These are phyloP conservation scores for Chrysanthemum lavandulifolium DNA, from an alignment of 129 eudicot species.

Conservation along the genomic window DNA sequence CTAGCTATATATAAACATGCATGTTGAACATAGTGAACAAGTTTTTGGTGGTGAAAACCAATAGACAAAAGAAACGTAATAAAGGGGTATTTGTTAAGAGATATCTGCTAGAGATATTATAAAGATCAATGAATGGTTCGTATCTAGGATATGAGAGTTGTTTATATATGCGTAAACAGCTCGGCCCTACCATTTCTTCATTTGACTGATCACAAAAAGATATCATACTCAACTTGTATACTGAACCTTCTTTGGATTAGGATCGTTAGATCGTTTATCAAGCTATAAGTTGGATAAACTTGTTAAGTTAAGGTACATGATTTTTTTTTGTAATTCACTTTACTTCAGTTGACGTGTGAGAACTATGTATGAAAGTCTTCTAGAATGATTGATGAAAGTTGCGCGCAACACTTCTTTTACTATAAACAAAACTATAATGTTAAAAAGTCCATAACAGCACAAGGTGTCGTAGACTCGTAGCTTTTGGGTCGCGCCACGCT, in stretches of 20 bases:
- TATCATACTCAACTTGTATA: too few relatives aligned
- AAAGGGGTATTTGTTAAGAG: constrained; percentile 9
- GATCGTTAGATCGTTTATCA: background rate
- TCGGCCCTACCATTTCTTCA: too few relatives aligned
- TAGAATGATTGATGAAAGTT: background rate
- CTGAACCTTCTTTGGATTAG: background rate
- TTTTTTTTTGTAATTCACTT: background rate
- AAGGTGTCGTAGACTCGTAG: too few relatives aligned
- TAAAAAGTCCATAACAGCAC: too few relatives aligned
- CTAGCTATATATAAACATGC: constrained; percentile 18
- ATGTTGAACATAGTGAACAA: constrained; percentile 20
- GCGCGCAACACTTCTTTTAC: background rate
- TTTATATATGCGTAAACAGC: too few relatives aligned
- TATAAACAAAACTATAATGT: background rate
- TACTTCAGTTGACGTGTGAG: background rate
- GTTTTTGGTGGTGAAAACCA: constrained; percentile 28
- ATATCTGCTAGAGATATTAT: constrained; percentile 11
- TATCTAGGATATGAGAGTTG: too few relatives aligned
- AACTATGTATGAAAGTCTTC: background rate
- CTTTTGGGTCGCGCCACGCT: too few relatives aligned
- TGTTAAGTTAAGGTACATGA: background rate
- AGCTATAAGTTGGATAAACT: background rate
- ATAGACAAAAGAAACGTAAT: constrained; percentile 17
- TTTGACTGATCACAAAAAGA: too few relatives aligned
- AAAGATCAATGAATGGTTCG: too few relatives aligned